Evolutionary conservation across 164 flowering plant species (phyloP), one percentile per base, ranked within the genome.

Genomic region (Taxillus chinensis): DNA sequence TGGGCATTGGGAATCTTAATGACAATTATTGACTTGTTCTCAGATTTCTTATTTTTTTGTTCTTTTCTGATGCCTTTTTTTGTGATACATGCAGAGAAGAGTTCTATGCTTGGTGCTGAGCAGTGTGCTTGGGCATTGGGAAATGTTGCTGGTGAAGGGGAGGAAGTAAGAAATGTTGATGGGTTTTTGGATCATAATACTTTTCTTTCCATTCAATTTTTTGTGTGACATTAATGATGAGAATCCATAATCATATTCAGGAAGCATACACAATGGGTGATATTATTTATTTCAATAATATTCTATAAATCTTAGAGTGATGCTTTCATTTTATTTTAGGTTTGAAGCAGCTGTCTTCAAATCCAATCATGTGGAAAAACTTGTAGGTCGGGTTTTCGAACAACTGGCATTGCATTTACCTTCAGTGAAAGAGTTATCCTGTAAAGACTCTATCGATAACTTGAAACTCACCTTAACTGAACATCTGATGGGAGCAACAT

Each of bases 51-150:
- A 46, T 13, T 55, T 10, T 39, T 60, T 67, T 45, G 51, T 56
- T 42, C 48, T 39, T 63, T 15, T 50, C 41, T 54, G 63, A 40
- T 40, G 62, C 66, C 42, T 37, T 57, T 50, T 45, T 65, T 10
- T 60, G 67, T 37, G n/a, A n/a, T n/a, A n/a, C n/a, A n/a, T 74
- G 73, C 69, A 90, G 99, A 90, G 74, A 89, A 86, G 79, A 90
- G 96, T 71, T 87, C 97, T 60, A 68, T 71, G 65, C 84, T 80
- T 74, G 96, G 90, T 59, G 96, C 99, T 37, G 99, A 93, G 86
- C 99, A 93, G 74, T 93, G 93, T 70, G 93, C 99, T 55, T 93
- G 99, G 99, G 99, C 99, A 49, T 66, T 90, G 71, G 99, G 99
- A 56, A 93, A 93, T 82, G 96, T 93, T 74, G 96, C 99, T 45